Evolutionary conservation across 2,329 filamentous ascomycete genomes (phyloP).

Genomic region (Zarea fungicola): DNA sequence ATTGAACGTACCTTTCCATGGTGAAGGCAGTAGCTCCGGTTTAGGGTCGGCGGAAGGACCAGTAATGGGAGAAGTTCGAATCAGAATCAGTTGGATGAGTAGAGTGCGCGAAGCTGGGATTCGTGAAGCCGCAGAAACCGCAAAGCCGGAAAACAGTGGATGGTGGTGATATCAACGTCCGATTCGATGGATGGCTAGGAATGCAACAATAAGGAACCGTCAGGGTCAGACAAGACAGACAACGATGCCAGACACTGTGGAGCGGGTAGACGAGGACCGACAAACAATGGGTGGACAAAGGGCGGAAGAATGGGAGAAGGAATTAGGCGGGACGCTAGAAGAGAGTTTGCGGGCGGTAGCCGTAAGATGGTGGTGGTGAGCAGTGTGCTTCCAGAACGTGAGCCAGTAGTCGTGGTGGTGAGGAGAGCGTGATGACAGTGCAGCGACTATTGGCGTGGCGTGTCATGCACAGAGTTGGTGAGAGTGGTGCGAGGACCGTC

Average conservation of each 20-base stretch:
- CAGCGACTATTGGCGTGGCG: not conserved
- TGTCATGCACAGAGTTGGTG: not conserved
- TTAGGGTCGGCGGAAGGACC: constrained; percentile 12
- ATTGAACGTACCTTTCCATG: constrained; percentile 10
- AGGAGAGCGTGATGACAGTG: not conserved
- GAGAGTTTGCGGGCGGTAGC: not conserved
- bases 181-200: not conserved
- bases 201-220: not conserved
- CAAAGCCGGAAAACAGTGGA: not conserved
- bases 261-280: not conserved
- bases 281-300: no score
- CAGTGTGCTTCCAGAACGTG: not conserved
- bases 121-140: not conserved
- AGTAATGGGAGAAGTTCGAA: not conserved
- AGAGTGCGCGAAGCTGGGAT: not conserved
- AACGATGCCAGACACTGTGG: constrained; percentile 5
- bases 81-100: not conserved
- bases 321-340: constrained; percentile 8
- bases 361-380: not conserved
- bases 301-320: not conserved
- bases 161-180: not conserved
- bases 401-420: not conserved
- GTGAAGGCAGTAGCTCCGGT: constrained; percentile 6
- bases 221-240: constrained; percentile 6
- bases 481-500: not conserved